Base-by-base conservation (phyloP, 1,284 basidiomycete species). In the Testicularia cyperi region DNA sequence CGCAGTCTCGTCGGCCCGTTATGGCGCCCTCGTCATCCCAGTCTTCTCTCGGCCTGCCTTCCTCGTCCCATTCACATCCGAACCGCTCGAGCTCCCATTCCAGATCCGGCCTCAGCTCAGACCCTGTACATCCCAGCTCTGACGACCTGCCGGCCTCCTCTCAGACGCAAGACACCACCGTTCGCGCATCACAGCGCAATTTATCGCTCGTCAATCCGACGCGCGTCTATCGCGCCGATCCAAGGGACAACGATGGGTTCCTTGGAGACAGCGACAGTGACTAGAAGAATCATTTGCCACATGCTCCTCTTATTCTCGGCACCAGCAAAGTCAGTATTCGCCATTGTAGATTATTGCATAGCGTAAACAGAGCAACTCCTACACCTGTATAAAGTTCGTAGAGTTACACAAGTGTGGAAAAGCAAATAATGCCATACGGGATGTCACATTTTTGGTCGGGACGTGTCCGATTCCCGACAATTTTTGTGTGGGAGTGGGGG, bases 191-290 rank as follows among this genome's bases (percentile, higher is more conserved):
- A n/a, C 39, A 47, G 16, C 43, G 44, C 13, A 26, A 29, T 6
- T 13, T 45, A 1, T 53, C 53, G 31, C 15, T 63, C 13, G 53
- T 63, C 24, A 63, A 63, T 34, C 60, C 60, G 4, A 48, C 48
- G 2, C 27, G 53, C 5, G 53, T 53, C 4, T 33, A 34, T 19
- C 31, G 60, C 9, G 60, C 53, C 4, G 31, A 49, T 37, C 60
- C 53, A 6, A 28, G 39, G 21, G 44, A 56, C 9, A 57, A 63
- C 21, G 48, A 42, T 16, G 48, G 32, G 1, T 63, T 63, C 24
- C 36, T 55, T 4, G 58, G 53, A 7, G 52, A 62, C 22, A 25
- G 40, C 7, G 45, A 49, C 18, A 27, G 18, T 13, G 36, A 38
- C 20, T 23, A 27, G n/a, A 27, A n/a, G n/a, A n/a, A n/a, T n/a